Evolutionary conservation across 139 green algal species (phyloP), one percentile per base, ranked within the genome.

Genomic region (Volvox africanus): DNA sequence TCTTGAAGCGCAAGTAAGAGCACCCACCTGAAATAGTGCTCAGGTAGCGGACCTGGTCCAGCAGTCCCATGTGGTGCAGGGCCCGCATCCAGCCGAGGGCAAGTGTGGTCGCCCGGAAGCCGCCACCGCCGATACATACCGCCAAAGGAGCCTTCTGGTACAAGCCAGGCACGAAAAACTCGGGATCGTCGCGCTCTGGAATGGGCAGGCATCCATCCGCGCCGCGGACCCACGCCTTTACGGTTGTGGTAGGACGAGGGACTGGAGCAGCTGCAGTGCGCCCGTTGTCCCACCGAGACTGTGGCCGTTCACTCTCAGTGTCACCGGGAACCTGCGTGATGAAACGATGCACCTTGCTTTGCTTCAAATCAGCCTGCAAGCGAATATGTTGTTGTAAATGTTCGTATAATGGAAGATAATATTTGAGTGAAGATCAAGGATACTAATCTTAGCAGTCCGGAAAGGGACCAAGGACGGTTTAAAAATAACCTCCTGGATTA

Each of bases 51-150:
- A 37, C 69, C 28, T 82, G 9, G 2, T 28, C 11, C 36, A 89
- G 84, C 37, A 89, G n/a, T 32, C 69, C 84, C 68, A 89, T 16
- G 26, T 89, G 68, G 26, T 89, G 36, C 28, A 89, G 68, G 6
- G 14, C 84, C 12, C 84, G 37, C 36, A 89, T 14, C 84, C 68
- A 81, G 28, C 84, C 84, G 68, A 89, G 44, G 0, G 32, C 68
- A n/a, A 81, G 44, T 1, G 84, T 89, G 28, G 69, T 61, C 5
- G 84, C 84, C 12, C 84, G 24, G 37, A 89, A 73, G 84, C 84
- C 84, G 44, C 84, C 84, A 19, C 84, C 84, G 37, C 37, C 61
- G 28, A 89, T 82, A 71, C 84, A 89, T 1, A 89, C n/a, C 20
- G 69, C 84, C 16, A 82, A 0, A 18, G 13, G 18, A 2, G 68